Evolutionary conservation across 208 protist species (phyloP).

Genomic region (Wallacemonas collosoma): DNA sequence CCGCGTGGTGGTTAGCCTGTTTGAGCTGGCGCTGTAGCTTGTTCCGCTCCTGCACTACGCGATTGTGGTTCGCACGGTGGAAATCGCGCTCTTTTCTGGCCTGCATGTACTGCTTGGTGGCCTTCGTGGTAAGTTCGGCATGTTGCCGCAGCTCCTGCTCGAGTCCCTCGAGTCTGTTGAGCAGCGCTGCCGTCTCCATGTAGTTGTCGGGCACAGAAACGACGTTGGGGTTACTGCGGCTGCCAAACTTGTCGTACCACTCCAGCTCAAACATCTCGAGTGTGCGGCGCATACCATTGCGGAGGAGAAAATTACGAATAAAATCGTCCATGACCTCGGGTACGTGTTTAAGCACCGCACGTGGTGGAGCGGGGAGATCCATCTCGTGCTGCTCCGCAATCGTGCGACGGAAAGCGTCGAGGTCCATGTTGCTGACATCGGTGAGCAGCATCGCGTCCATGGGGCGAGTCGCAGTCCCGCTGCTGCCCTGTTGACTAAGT

Average conservation of each 20-base stretch:
- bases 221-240: constrained; percentile 45
- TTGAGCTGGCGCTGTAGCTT: constrained; percentile 70
- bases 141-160: constrained; percentile 81
- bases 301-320: constrained; percentile 91
- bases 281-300: constrained; percentile 77
- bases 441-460: constrained; percentile 16
- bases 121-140: constrained; percentile 75
- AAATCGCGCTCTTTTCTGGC: constrained; percentile 90
- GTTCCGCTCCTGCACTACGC: constrained; percentile 89
- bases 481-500: constrained; percentile 13
- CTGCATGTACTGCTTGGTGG: constrained; percentile 77
- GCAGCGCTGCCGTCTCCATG: constrained; percentile 78
- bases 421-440: constrained; percentile 55
- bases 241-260: constrained; percentile 82
- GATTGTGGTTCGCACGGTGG: constrained; percentile 86
- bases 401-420: constrained; percentile 55
- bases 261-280: constrained; percentile 88
- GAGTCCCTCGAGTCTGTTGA: constrained; percentile 76
- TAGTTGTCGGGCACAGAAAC: constrained; percentile 86
- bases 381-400: constrained; percentile 50
- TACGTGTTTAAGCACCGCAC: constrained; percentile 78
- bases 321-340: constrained; percentile 95
- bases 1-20: constrained; percentile 70
- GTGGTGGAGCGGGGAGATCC: constrained; percentile 71
- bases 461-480: not conserved